Conservation (phyloP, 176 grass and related monocot species). For the Elymus sibiricus region DNA sequence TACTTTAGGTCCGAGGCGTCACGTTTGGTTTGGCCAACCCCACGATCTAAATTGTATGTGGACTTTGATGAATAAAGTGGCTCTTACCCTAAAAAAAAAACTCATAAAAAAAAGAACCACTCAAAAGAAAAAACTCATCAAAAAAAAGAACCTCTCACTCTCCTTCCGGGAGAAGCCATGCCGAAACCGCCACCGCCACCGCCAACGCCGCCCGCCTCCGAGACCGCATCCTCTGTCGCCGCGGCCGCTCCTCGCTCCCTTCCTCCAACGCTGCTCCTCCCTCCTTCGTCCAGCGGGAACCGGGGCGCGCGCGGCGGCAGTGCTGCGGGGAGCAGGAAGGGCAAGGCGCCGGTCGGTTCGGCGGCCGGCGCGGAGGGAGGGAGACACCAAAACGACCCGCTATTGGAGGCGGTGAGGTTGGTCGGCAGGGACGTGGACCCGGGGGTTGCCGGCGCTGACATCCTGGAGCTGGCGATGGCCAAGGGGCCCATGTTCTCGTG, state of each 20-base stretch:
- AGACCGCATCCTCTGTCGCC: background rate
- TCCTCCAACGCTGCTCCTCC: background rate
- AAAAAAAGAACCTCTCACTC: background rate
- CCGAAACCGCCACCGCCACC: background rate
- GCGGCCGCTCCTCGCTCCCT: background rate
- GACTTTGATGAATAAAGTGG: too few species aligned
- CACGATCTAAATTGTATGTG: too few species aligned
- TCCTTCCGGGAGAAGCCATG: constrained; percentile 20
- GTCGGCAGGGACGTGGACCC: constrained; percentile 4
- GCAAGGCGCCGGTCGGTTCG: background rate
- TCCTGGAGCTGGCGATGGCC: constrained; percentile 44
- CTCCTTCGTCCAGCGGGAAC: background rate
- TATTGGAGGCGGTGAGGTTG: constrained; percentile 16
- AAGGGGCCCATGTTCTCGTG: constrained; percentile 48
- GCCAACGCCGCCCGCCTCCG: background rate
- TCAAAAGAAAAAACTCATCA: too few species aligned
- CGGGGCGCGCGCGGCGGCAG: background rate
- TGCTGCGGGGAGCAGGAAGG: background rate
- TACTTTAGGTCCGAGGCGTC: too few species aligned
- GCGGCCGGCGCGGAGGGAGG: background rate
- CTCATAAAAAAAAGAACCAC: too few species aligned
- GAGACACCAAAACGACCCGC: background rate
- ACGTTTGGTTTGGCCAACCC: too few species aligned
- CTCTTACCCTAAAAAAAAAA: too few species aligned
- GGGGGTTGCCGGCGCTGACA: constrained; percentile 23